Evolutionary conservation across 2,329 filamentous ascomycete species (phyloP), one percentile per base, ranked within the genome.

Genomic region (Fusarium paranaense): DNA sequence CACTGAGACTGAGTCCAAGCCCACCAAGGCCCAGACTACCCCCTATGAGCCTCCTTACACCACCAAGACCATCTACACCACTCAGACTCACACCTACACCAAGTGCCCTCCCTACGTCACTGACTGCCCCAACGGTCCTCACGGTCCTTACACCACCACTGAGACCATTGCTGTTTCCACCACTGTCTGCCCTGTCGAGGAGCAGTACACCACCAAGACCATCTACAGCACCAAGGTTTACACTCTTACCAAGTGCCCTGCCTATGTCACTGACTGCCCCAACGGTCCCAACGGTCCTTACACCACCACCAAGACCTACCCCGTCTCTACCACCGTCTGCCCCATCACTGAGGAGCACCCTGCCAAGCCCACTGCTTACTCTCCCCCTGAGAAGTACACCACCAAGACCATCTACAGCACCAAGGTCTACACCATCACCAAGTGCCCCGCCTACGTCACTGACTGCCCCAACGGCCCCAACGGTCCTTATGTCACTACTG

Each of bases 271-370:
- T 14, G 65, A 78, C 65, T 82, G 81, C 75, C 81, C 81, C 35
- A 70, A 67, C 57, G 70, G 72, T 22, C 67, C 72, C 30, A 20
- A 73, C 45, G 68, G 73, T 33, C 73, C 72, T 66, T 73, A 73
- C 73, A 76, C 78, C 64, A 78, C 78, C 60, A 82, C 79, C 11
- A 74, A 80, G 72, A 81, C 81, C 20, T 70, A 78, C 30, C 75
- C 81, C 25, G 62, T 81, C 58, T 84, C 81, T 38, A 86, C 84
- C 47, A 86, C 85, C 7, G 78, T 86, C 64, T 86, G 84, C 81
- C 85, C 85, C 16, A 80, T 86, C 60, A 70, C 76, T 70, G 60
- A 63, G 57, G 25, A 73, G 40, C 32, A 50, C n/a, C 54, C 66
- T 38, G 67, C 25, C 33, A 63, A 63, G 61, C 57, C 79, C 16